These are phyloP conservation scores for Wallacemonas sp. DNA, from an alignment of 208 protist genomes.

Conservation along the genomic window DNA sequence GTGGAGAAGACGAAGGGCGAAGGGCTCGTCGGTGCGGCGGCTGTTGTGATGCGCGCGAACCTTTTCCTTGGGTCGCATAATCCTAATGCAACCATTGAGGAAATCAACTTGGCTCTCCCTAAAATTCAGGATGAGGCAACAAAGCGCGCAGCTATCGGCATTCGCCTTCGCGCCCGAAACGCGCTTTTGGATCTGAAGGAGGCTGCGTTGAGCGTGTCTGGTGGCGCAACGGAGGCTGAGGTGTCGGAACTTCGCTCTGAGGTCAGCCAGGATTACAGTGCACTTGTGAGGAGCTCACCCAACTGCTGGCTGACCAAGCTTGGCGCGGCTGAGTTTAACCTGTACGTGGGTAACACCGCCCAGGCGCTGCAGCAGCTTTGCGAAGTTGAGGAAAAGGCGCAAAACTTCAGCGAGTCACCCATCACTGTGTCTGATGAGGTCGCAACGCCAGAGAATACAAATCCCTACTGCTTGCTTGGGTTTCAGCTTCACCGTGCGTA, in stretches of 20 bases:
- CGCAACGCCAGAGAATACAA: slow-evolving; percentile 60
- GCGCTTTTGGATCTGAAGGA: slow-evolving; percentile 78
- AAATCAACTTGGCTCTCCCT: slow-evolving; percentile 60
- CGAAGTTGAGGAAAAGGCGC: slow-evolving; percentile 57
- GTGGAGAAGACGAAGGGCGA: slow-evolving; percentile 75
- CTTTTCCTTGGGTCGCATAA: slow-evolving; percentile 56
- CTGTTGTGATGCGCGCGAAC: slow-evolving; percentile 39
- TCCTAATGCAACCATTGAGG: slow-evolving; percentile 39
- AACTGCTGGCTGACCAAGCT: slow-evolving; percentile 82
- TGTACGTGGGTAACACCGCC: slow-evolving; percentile 68
- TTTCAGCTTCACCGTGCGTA: slow-evolving; percentile 56
- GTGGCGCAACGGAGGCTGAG: slow-evolving; percentile 75
- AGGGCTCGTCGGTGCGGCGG: slow-evolving; percentile 54
- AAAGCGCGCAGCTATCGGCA: slow-evolving; percentile 61
- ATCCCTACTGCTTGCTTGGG: slow-evolving; percentile 54
- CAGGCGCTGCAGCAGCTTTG: slow-evolving; percentile 56
- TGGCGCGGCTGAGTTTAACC: slow-evolving; percentile 64
- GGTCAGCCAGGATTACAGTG: slow-evolving; percentile 58
- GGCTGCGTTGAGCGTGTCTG: slow-evolving; percentile 63
- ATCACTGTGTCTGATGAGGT: slow-evolving; percentile 29
- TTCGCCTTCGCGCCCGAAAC: slow-evolving; percentile 63
- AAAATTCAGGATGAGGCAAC: slow-evolving; percentile 61
- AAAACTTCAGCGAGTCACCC: slow-evolving; percentile 40
- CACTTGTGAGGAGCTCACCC: slow-evolving; percentile 43
- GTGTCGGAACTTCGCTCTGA: slow-evolving; percentile 62